Evolutionary conservation across 2,329 filamentous ascomycete genomes (phyloP).

Genomic region (Scedosporium apiospermum): DNA sequence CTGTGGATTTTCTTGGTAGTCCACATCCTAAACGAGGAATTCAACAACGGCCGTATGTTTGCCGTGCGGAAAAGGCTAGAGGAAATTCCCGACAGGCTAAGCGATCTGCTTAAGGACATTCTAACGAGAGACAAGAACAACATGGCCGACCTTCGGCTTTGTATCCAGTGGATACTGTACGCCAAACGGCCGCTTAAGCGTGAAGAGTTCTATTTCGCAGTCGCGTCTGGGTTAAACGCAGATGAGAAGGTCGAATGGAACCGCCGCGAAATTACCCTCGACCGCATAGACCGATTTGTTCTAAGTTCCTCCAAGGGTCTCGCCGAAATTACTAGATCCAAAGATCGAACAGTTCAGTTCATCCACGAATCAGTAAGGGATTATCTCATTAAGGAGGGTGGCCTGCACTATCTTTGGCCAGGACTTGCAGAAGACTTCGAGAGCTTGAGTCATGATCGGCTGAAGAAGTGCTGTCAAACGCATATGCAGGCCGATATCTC

Average conservation of each 20-base stretch:
- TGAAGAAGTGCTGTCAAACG: too few relatives aligned
- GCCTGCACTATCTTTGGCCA: too few relatives aligned
- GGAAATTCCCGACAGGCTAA: neutral
- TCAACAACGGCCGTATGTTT: neutral
- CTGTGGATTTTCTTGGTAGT: neutral
- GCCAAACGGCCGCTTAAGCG: neutral
- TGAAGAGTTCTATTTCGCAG: neutral
- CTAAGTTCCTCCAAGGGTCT: neutral
- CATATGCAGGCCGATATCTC: too few relatives aligned
- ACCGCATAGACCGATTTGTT: neutral
- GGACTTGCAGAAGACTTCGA: too few relatives aligned
- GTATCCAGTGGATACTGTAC: neutral
- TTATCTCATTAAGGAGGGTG: too few relatives aligned
- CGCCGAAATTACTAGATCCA: neutral
- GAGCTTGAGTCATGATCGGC: too few relatives aligned
- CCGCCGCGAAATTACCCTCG: neutral
- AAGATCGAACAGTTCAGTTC: neutral
- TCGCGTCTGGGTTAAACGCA: neutral
- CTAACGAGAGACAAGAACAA: neutral
- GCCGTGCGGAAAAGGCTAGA: neutral
- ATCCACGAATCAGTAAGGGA: neutral
- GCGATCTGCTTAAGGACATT: neutral
- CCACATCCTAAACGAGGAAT: neutral
- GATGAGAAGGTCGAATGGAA: neutral
- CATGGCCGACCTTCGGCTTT: neutral